Conservation (phyloP, 1,139 yeast species). For the Sugiyamaella castrensis region DNA sequence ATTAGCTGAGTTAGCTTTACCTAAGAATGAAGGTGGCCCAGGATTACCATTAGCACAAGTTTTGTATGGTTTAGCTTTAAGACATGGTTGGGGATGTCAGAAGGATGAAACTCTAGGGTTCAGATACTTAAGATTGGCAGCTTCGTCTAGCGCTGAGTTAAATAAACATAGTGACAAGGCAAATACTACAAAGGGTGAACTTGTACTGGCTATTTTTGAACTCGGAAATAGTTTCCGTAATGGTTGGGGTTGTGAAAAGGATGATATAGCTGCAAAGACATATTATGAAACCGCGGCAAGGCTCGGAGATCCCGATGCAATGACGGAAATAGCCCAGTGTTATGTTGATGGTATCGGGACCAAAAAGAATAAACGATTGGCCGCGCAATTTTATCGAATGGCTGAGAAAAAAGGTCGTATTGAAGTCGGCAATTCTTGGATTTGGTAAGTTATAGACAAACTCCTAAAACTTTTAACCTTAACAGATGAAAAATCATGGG, state of each 20-base stretch:
- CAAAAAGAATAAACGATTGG: constrained; percentile 32
- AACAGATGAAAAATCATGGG: background rate
- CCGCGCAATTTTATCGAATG: constrained; percentile 34
- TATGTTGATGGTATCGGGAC: constrained; percentile 35
- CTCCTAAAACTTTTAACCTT: background rate
- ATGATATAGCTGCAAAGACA: constrained; percentile 31
- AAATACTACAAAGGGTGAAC: constrained; percentile 31
- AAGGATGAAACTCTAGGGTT: constrained; percentile 30
- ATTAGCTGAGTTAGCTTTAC: constrained; percentile 31
- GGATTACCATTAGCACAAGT: constrained; percentile 35
- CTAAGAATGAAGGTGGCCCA: constrained; percentile 14
- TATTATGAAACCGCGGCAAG: constrained; percentile 38
- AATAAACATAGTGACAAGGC: background rate
- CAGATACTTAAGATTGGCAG: constrained; percentile 31
- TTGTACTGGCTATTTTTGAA: constrained; percentile 36
- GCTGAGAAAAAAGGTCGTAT: constrained; percentile 32
- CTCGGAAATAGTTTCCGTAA: constrained; percentile 37
- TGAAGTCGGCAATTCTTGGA: constrained; percentile 39
- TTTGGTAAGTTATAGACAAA: constrained; percentile 29
- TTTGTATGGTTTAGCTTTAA: constrained; percentile 33
- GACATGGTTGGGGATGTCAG: constrained; percentile 39
- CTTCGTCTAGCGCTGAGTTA: constrained; percentile 15
- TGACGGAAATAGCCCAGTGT: constrained; percentile 35
- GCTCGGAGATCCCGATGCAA: constrained; percentile 39
- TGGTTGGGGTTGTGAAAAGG: constrained; percentile 38